Percentiles rank a stretch among this genome's conserved stretches.
phyloP scores from a whole-genome alignment of 192 early-diverging fungal genomes.

The Geranomyces michiganensis region DNA sequence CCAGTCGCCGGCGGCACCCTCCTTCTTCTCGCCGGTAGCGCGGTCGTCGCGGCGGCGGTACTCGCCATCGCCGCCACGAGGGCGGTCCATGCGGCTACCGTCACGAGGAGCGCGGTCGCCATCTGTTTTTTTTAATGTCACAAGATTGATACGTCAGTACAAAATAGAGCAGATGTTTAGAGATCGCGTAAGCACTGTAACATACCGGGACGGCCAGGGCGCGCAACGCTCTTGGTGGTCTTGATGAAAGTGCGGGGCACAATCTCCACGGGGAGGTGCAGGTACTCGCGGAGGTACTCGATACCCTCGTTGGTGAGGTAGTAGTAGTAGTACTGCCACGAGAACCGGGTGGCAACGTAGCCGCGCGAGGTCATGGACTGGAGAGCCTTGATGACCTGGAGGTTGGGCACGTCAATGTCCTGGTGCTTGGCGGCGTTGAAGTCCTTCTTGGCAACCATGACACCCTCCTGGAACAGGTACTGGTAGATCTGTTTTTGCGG shows the following conservation, averaged over 20 bases:
- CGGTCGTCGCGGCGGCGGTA: slow-evolving; percentile 83
- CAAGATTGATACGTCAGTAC: not conserved
- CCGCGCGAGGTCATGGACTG: slow-evolving; percentile 94
- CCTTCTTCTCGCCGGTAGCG: slow-evolving; percentile 80
- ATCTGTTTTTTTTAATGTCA: too few relatives aligned
- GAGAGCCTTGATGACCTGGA: slow-evolving; percentile 98
- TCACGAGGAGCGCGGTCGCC: slow-evolving; percentile 72
- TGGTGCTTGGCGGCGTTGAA: slow-evolving; percentile 93
- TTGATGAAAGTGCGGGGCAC: slow-evolving; percentile 98
- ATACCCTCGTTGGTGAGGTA: slow-evolving; percentile 98
- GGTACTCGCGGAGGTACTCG: slow-evolving; percentile 93
- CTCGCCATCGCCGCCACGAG: slow-evolving; percentile 55
- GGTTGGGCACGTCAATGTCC: slow-evolving; percentile 96
- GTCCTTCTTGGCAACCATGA: slow-evolving; percentile 99
- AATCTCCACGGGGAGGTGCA: slow-evolving; percentile 96
- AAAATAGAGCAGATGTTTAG: too few relatives aligned
- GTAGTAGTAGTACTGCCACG: slow-evolving; percentile 99
- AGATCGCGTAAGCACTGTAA: not conserved
- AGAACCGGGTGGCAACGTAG: slow-evolving; percentile 95
- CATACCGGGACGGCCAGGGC: slow-evolving; percentile 70
- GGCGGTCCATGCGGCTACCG: slow-evolving; percentile 32
- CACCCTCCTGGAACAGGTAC: slow-evolving; percentile 80
- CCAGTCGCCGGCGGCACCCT: slow-evolving; percentile 85
- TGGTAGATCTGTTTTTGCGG: slow-evolving; percentile 73
- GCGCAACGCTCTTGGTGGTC: slow-evolving; percentile 72